Percentiles rank a stretch among this genome's conserved stretches.
phyloP scores from a whole-genome alignment of 306 rosid genomes.

The Malus fusca region DNA sequence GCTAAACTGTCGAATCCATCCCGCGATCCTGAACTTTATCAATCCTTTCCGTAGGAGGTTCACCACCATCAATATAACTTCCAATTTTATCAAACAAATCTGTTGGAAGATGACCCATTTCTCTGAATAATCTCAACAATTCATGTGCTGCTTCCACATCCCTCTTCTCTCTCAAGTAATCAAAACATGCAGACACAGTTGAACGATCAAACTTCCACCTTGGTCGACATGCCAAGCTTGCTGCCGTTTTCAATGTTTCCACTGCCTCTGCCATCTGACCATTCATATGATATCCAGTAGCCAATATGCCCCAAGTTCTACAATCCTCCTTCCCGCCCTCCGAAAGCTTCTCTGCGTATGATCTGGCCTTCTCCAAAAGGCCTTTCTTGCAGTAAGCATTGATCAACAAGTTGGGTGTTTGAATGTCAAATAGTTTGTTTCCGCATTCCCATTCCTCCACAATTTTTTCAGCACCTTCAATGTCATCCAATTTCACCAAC shows the following conservation, averaged over 20 bases:
- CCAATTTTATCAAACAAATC: slow-evolving; percentile 18
- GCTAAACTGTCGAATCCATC: neutral
- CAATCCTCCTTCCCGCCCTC: slow-evolving; percentile 39
- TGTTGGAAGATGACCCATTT: slow-evolving; percentile 14
- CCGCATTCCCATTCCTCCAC: slow-evolving; percentile 58
- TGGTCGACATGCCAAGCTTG: slow-evolving; percentile 14
- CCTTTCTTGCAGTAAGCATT: slow-evolving; percentile 45
- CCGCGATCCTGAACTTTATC: neutral
- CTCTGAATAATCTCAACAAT: slow-evolving; percentile 26
- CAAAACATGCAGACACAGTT: slow-evolving; percentile 38
- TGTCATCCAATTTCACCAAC: slow-evolving; percentile 51
- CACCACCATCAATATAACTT: slow-evolving; percentile 22
- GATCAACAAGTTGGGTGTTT: slow-evolving; percentile 42
- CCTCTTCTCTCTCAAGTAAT: slow-evolving; percentile 43
- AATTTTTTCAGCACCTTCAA: slow-evolving; percentile 55
- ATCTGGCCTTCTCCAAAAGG: slow-evolving; percentile 50
- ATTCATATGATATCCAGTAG: slow-evolving; percentile 27
- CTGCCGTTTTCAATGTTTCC: slow-evolving; percentile 44
- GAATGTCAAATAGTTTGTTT: slow-evolving; percentile 25
- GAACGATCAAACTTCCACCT: slow-evolving; percentile 23
- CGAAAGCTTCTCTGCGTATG: slow-evolving; percentile 32
- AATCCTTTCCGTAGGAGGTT: neutral
- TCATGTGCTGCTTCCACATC: slow-evolving; percentile 44
- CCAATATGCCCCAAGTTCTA: slow-evolving; percentile 41
- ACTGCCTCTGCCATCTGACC: slow-evolving; percentile 50